phyloP scores from a whole-genome alignment of 495 filamentous ascomycete genomes.

The Penicillium malachiteum region DNA sequence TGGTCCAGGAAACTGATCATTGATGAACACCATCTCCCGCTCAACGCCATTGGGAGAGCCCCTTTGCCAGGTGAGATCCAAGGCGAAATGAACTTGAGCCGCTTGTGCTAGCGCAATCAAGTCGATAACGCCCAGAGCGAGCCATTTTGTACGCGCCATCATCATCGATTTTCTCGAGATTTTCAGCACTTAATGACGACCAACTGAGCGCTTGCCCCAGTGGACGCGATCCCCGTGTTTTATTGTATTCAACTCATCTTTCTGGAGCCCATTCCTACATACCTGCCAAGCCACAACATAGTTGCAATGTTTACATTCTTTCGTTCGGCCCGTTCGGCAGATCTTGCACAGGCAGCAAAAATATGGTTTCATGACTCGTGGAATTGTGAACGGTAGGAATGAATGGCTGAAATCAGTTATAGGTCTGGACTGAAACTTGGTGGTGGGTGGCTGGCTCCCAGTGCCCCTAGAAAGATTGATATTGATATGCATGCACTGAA shows the following conservation, averaged over 20 bases:
- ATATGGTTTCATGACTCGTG: not conserved
- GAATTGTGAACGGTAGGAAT: too few species aligned
- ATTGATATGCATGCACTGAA: too few species aligned
- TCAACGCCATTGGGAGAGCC: slow-evolving; percentile 37
- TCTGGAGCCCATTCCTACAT: not conserved
- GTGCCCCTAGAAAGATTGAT: too few species aligned
- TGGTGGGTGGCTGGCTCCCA: too few species aligned
- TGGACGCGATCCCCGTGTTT: not conserved
- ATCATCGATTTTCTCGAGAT: not conserved
- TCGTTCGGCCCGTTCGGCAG: not conserved
- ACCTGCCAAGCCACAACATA: not conserved
- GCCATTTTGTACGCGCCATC: not conserved
- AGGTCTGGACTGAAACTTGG: too few species aligned
- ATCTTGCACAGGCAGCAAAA: not conserved
- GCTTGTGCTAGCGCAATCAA: slow-evolving; percentile 3
- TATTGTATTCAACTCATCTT: not conserved
- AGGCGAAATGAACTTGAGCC: slow-evolving; percentile 13
- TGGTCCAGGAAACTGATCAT: slow-evolving; percentile 56
- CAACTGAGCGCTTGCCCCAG: not conserved
- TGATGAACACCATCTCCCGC: slow-evolving; percentile 51
- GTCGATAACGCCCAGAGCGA: not conserved
- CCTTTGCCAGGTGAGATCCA: slow-evolving; percentile 38
- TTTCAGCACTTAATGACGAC: not conserved
- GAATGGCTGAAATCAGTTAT: too few species aligned
- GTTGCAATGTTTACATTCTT: not conserved